These are phyloP conservation scores for Hirsutella minnesotensis DNA, from an alignment of 2,329 filamentous ascomycete genomes.

Conservation along the genomic window DNA sequence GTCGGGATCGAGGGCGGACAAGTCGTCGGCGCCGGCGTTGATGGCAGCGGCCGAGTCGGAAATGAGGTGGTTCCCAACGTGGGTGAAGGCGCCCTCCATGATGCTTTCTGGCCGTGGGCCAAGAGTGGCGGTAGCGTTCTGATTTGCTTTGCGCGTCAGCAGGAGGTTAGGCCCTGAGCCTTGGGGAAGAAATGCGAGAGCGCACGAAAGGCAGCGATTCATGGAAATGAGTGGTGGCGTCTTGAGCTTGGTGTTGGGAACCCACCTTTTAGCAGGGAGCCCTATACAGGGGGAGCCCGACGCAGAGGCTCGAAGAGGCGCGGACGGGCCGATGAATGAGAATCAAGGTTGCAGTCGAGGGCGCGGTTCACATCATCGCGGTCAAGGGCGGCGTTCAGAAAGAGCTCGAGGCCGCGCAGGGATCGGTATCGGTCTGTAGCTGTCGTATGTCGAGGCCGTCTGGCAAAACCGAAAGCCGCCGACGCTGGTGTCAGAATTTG, in stretches of 20 bases:
- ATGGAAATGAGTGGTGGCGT: background rate
- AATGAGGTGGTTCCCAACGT: constrained; percentile 76
- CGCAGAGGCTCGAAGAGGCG: constrained; percentile 13
- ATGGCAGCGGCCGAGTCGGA: constrained; percentile 78
- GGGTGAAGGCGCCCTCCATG: constrained; percentile 83
- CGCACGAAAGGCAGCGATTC: background rate
- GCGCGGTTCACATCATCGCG: constrained; percentile 27
- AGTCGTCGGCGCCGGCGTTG: constrained; percentile 70
- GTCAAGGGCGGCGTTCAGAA: constrained; percentile 12
- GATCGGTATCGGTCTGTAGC: background rate
- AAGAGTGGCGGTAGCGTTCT: constrained; percentile 3
- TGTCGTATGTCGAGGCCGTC: background rate
- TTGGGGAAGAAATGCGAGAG: background rate
- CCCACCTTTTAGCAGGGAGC: constrained; percentile 4
- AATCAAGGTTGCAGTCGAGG: constrained; percentile 17
- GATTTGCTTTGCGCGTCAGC: background rate
- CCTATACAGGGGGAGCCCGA: constrained; percentile 1
- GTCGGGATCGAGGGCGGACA: constrained; percentile 61
- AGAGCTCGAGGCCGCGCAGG: background rate
- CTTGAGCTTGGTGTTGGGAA: background rate
- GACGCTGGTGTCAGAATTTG: constrained; percentile 2
- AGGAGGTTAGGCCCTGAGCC: background rate
- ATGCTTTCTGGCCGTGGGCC: constrained; percentile 11
- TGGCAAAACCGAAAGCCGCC: background rate
- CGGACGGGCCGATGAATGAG: constrained; percentile 15